Percentiles rank a stretch among this genome's conserved stretches.
These are phyloP conservation scores for Aspergillus brasiliensis DNA, from an alignment of 2,329 filamentous ascomycete genomes.

Conservation along the genomic window DNA sequence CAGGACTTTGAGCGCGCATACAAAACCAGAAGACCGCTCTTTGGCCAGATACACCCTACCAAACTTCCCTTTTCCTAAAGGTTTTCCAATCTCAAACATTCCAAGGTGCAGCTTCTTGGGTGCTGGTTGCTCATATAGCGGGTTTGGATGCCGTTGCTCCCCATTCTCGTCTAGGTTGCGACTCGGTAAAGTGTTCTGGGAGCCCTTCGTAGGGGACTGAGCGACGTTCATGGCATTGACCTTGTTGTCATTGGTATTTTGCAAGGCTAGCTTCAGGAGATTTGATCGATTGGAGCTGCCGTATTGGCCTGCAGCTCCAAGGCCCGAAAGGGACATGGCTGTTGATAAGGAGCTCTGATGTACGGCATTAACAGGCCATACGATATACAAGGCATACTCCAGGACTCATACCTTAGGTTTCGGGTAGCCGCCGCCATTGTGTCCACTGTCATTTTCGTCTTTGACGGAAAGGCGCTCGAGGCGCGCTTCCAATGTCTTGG, in stretches of 20 bases:
- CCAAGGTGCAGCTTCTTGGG: constrained; percentile 74
- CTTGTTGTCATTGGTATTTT: constrained; percentile 69
- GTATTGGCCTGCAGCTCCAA: constrained; percentile 46
- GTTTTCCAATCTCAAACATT: constrained; percentile 92
- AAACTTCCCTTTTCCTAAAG: constrained; percentile 84
- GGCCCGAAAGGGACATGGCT: constrained; percentile 51
- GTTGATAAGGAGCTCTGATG: constrained; percentile 50
- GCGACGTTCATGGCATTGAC: constrained; percentile 54
- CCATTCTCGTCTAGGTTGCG: constrained; percentile 52
- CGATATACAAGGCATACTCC: not conserved
- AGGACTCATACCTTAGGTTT: constrained; percentile 71
- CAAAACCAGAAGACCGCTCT: constrained; percentile 75
- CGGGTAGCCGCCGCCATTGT: constrained; percentile 59
- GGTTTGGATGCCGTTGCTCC: constrained; percentile 38
- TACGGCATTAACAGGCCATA: constrained; percentile 21
- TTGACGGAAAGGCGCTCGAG: constrained; percentile 88
- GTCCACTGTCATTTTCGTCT: constrained; percentile 75
- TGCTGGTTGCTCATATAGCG: constrained; percentile 60
- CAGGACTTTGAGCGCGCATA: constrained; percentile 82
- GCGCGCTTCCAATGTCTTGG: constrained; percentile 77
- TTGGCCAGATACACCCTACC: constrained; percentile 83
- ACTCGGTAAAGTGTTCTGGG: constrained; percentile 41
- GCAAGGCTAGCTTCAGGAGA: constrained; percentile 81
- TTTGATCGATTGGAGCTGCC: constrained; percentile 69
- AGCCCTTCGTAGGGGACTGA: constrained; percentile 67